Percentiles rank a stretch among this genome's conserved stretches.
Evolutionary conservation across 495 filamentous ascomycete species (phyloP).

Genomic region (Podospora comata): DNA sequence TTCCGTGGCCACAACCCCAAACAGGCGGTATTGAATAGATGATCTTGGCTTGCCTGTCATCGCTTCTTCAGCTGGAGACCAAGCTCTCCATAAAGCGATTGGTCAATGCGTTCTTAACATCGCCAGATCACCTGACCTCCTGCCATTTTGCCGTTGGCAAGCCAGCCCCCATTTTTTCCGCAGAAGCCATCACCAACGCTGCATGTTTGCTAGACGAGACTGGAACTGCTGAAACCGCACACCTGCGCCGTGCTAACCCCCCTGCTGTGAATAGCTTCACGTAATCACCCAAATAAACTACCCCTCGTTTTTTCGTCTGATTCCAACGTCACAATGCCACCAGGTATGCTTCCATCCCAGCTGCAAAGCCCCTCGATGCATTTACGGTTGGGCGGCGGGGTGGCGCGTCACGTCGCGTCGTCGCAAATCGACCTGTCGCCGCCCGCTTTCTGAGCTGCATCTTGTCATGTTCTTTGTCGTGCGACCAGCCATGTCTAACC

Average conservation of each 20-base stretch:
- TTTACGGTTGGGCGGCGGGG: neutral
- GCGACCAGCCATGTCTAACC: neutral
- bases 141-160: neutral
- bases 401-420: neutral
- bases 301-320: neutral
- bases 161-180: slow-evolving; percentile 1
- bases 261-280: neutral
- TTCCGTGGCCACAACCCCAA: neutral
- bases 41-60: neutral
- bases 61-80: neutral
- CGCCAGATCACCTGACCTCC: neutral
- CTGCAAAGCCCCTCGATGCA: neutral
- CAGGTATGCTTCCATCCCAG: slow-evolving; percentile 16
- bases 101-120: neutral
- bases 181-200: neutral
- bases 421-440: neutral
- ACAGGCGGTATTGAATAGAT: neutral
- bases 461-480: neutral
- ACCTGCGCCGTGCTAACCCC: too few species aligned
- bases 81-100: neutral
- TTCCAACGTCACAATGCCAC: slow-evolving; percentile 12
- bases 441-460: neutral
- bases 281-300: neutral
- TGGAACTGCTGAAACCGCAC: too few species aligned
- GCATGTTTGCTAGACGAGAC: neutral